Evolutionary conservation across 768 basidiomycete genomes (phyloP).

Genomic region (Lactarius deliciosus): DNA sequence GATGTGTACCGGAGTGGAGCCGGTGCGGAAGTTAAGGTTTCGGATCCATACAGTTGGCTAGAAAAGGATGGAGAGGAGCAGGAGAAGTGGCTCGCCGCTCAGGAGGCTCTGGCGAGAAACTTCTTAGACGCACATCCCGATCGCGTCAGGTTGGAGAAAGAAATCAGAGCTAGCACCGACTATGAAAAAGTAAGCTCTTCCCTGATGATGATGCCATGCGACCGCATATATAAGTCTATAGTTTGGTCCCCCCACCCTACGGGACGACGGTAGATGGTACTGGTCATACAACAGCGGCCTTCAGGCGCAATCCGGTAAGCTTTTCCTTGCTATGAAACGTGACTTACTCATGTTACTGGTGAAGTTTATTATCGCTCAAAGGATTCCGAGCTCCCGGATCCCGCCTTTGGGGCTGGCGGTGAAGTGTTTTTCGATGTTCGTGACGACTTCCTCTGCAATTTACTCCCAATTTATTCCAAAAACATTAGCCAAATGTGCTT

Average conservation of each 20-base stretch:
- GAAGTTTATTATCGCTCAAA: slow-evolving; percentile 63
- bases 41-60: slow-evolving; percentile 76
- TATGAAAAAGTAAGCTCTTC: slow-evolving; percentile 36
- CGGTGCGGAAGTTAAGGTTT: slow-evolving; percentile 59
- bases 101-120: slow-evolving; percentile 55
- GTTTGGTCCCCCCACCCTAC: slow-evolving; percentile 63
- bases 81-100: slow-evolving; percentile 59
- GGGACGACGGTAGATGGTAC: slow-evolving; percentile 73
- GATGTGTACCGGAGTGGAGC: slow-evolving; percentile 67
- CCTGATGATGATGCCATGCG: not conserved
- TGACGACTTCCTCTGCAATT: not conserved
- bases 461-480: not conserved
- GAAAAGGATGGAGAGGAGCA: slow-evolving; percentile 64
- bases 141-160: slow-evolving; percentile 54
- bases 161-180: slow-evolving; percentile 54
- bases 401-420: slow-evolving; percentile 44
- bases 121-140: slow-evolving; percentile 67
- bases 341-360: not conserved
- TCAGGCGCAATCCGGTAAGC: slow-evolving; percentile 55
- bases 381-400: slow-evolving; percentile 52
- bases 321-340: not conserved
- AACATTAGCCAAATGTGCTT: slow-evolving; percentile 61
- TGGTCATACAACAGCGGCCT: slow-evolving; percentile 80
- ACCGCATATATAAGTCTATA: slow-evolving; percentile 32
- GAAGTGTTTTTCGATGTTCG: slow-evolving; percentile 81